These are phyloP conservation scores for Tremella yokohamensis DNA, from an alignment of 768 basidiomycete species.

Conservation along the genomic window DNA sequence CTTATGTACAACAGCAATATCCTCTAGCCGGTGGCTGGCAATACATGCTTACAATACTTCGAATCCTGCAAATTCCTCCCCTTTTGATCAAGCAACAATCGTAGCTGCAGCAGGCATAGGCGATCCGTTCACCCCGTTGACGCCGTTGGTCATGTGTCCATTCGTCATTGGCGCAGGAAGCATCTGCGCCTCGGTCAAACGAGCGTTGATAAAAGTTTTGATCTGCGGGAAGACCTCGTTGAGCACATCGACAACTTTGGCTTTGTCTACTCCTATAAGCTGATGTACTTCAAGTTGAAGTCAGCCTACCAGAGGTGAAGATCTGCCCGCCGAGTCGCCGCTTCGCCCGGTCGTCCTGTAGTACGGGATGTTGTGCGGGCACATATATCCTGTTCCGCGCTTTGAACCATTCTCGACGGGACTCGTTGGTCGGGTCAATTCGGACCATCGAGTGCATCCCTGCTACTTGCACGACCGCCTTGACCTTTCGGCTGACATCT, in stretches of 20 bases:
- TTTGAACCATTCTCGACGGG: slow-evolving; percentile 68
- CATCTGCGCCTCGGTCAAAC: slow-evolving; percentile 11
- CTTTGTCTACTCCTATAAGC: slow-evolving; percentile 57
- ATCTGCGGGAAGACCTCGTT: slow-evolving; percentile 65
- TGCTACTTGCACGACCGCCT: slow-evolving; percentile 72
- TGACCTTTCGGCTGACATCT: slow-evolving; percentile 63
- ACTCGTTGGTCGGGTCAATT: slow-evolving; percentile 55
- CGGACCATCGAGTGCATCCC: slow-evolving; percentile 56
- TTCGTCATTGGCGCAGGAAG: too few relatives aligned
- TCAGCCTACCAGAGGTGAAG: slow-evolving; percentile 58
- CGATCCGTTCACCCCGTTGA: too few relatives aligned
- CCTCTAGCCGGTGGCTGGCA: too few relatives aligned
- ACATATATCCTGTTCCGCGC: slow-evolving; percentile 60
- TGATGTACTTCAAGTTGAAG: not conserved
- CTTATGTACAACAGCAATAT: too few relatives aligned
- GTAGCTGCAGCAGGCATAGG: too few relatives aligned
- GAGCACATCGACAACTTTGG: slow-evolving; percentile 72
- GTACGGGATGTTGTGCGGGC: slow-evolving; percentile 59
- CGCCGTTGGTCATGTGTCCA: too few relatives aligned
- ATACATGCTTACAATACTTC: too few relatives aligned
- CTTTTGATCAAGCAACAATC: too few relatives aligned
- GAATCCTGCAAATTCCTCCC: too few relatives aligned
- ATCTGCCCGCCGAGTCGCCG: slow-evolving; percentile 64
- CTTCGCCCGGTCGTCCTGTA: slow-evolving; percentile 53
- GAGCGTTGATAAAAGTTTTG: slow-evolving; percentile 56